A percentile compares a stretch with the other conserved stretches of the same genome.
These are phyloP conservation scores for Pseudopyricularia javanii DNA, from an alignment of 2,329 filamentous ascomycete genomes.

Conservation along the genomic window DNA sequence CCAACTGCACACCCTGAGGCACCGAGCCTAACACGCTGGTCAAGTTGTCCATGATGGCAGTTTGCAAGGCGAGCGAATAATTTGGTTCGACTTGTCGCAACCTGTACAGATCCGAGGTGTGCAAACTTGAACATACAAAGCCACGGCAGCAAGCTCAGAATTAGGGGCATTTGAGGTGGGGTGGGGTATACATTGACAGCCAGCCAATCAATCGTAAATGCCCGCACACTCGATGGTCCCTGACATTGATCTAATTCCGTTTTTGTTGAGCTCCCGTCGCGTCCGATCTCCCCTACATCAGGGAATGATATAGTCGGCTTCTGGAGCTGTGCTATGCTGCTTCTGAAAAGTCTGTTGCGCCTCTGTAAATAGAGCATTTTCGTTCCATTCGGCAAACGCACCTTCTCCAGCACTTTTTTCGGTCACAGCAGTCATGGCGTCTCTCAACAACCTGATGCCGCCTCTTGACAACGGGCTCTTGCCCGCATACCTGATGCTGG, in stretches of 20 bases:
- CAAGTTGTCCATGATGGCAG: slow-evolving; percentile 16
- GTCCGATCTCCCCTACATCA: background rate
- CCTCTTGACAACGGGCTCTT: slow-evolving; percentile 35
- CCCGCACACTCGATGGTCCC: background rate
- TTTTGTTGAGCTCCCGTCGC: background rate
- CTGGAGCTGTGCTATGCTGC: background rate
- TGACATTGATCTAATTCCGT: background rate
- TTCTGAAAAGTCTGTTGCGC: background rate
- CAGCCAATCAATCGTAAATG: background rate
- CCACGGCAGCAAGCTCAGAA: background rate
- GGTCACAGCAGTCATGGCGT: background rate
- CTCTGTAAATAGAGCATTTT: background rate
- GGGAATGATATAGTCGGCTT: background rate
- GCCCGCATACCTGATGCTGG: slow-evolving; percentile 46
- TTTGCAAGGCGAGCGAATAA: background rate
- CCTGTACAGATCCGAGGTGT: background rate
- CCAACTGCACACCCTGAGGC: slow-evolving; percentile 26
- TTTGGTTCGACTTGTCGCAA: background rate
- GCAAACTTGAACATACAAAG: background rate
- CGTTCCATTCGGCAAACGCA: background rate
- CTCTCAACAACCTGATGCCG: slow-evolving; percentile 1
- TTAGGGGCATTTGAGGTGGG: background rate
- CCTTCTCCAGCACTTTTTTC: background rate
- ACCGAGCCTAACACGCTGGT: slow-evolving; percentile 17
- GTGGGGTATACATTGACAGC: background rate